Base-by-base conservation (phyloP, 768 basidiomycete genomes). In the Lactifluus subvellereus region DNA sequence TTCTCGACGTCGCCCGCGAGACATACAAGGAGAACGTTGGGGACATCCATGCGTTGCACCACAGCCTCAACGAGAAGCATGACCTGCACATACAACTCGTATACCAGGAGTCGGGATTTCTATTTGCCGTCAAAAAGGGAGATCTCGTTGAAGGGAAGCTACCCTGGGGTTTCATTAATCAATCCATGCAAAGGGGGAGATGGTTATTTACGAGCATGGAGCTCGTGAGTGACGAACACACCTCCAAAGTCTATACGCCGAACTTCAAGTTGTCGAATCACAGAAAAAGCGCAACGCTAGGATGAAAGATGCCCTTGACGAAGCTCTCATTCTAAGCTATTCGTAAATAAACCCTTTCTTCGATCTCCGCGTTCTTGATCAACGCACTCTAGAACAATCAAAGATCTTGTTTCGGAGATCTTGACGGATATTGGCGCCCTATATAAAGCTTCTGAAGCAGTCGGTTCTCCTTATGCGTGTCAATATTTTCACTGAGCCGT, bases 1-100 rank as follows among this genome's bases (percentile, higher is more conserved):
- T 96, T 10, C 85, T 99, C 35, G 96, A 98, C 66, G 93, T 98
- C 7, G 97, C 96, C 2, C 83, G 97, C 3, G 93, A 93, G 72
- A 95, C 95, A 0, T 98, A 88, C 77, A 91, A 88, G 68, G 95
- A 99, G 73, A 96, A 96, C 67, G 81, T 96, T 49, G 82, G 84
- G 16, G 96, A 99, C 70, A 92, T 97, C 57, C 85, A 86, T 65
- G 80, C 86, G 57, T 76, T 94, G 40, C 83, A 83, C 62, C 76
- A 77, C 16, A 76, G 75, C 0, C 74, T 93, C 14, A 77, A 84
- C 0, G 83, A 89, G 62, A 76, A 82, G 63, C 82, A 91, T 67
- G 78, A 78, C 4, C 74, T 94, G 2, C 87, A 89, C 0, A 70
- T 94, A 22, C 77, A 80, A 7, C 74, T 92, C 10, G 74, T 84